Evolutionary conservation across 805 yeast genomes (phyloP), one percentile per base, ranked within the genome.

Genomic region (Candida morakotiae): DNA sequence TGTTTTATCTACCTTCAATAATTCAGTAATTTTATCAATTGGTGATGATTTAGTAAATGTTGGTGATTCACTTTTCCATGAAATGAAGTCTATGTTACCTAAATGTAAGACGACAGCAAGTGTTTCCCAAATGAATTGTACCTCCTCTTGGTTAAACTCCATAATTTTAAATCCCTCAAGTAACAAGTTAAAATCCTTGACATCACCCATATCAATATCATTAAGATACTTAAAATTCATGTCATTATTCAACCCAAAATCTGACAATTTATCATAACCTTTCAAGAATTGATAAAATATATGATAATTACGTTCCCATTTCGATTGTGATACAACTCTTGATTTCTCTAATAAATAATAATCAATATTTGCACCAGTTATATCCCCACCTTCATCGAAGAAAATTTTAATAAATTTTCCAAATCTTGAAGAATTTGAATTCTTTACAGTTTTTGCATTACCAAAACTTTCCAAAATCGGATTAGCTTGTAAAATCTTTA

Each of bases 391-490:
- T 3, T 64, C 51, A 39, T 75, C 71, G 48, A 91, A 86, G 54
- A 81, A 87, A 41, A 93, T 85, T 52, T 88, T 83, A 45, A 93
- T 86, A 53, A 93, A 93, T 62, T 93, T 93, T 26, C 99, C 99
- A 58, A 93, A 93, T 53, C 99, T 77, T 5, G 98, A 91, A 3
- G 97, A 88, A 60, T 93, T 93, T 58, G 89, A 81, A 57, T 93
- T 93, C 51, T 93, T 77, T 11, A 87, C 86, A 0, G 99, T 93
- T 53, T 91, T 95, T 2, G 99, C 91, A 59, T 93, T 93, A 49
- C 99, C 99, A 60, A 93, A 93, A 22, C 96, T 79, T 60, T 93
- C 99, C 48, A 93, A 62, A 34, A 93, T 87, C 1, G 98, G 99
- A 55, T 93, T 93, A 6, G 98, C 96, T 53, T 87, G 89, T 22